Evolutionary conservation across 352 stramenopile species (phyloP).

Genomic region (Pythium utonaiense): DNA sequence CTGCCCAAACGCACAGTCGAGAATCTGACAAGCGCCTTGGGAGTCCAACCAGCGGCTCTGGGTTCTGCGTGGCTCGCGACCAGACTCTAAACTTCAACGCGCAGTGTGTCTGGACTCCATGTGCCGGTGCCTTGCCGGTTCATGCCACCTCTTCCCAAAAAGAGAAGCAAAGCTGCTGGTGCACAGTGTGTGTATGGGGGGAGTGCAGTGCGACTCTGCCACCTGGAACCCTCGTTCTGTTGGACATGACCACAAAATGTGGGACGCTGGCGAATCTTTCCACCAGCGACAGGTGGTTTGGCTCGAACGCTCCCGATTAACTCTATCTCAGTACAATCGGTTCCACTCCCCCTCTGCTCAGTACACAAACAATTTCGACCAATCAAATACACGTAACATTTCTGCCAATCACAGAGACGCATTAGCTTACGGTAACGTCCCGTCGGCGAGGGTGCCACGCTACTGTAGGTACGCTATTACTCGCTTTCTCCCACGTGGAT

Average conservation of each 20-base stretch:
- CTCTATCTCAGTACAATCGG: neutral
- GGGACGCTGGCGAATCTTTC: neutral
- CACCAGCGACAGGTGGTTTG: neutral
- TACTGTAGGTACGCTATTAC: no score
- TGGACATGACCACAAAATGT: constrained; percentile 4
- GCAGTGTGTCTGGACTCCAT: no score
- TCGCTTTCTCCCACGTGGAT: constrained; percentile 15
- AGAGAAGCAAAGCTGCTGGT: no score
- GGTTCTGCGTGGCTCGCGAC: no score
- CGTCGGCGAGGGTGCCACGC: neutral
- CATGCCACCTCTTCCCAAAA: no score
- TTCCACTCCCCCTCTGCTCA: neutral
- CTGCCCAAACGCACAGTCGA: no score
- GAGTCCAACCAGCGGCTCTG: no score
- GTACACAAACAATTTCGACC: neutral
- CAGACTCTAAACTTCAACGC: no score
- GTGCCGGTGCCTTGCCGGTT: no score
- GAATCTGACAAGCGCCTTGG: no score
- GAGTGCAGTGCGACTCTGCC: neutral
- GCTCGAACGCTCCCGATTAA: neutral
- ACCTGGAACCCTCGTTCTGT: neutral
- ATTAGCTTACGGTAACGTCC: constrained; percentile 7
- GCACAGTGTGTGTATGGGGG: no score
- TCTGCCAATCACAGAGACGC: constrained; percentile 3
- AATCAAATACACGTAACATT: neutral